These are phyloP conservation scores for Saccharomycopsis hybrid DNA, from an alignment of 1,139 yeast species.

Conservation along the genomic window DNA sequence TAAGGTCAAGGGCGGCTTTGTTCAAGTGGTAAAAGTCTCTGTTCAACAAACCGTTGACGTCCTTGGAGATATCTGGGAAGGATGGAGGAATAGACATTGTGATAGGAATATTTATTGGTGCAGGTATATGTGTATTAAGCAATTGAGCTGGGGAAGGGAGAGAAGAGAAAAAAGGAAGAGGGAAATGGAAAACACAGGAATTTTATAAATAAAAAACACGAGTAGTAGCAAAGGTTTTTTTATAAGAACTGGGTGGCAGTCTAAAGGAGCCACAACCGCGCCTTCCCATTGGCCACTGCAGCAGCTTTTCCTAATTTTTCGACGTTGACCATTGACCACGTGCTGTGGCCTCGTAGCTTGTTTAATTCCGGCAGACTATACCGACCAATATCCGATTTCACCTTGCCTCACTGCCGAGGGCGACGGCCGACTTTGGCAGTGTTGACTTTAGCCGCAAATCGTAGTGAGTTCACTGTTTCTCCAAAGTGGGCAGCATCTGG, in stretches of 20 bases:
- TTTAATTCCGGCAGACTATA: no score
- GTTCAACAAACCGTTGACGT: slow-evolving; percentile 81
- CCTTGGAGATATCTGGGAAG: slow-evolving; percentile 84
- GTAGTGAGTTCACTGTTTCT: slow-evolving; percentile 76
- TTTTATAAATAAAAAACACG: no score
- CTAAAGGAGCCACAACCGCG: no score
- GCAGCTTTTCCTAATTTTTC: no score
- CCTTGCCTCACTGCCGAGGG: no score
- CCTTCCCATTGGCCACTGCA: no score
- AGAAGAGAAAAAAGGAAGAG: neutral
- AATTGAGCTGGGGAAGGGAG: slow-evolving; percentile 14
- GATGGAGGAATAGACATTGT: slow-evolving; percentile 58
- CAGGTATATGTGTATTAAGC: slow-evolving; percentile 16
- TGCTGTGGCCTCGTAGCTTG: no score
- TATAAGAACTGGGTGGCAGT: no score
- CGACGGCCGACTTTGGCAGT: slow-evolving; percentile 41
- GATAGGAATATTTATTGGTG: slow-evolving; percentile 22
- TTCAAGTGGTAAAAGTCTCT: slow-evolving; percentile 91
- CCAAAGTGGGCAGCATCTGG: slow-evolving; percentile 55
- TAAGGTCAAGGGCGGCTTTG: slow-evolving; percentile 82
- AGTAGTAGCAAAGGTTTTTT: no score
- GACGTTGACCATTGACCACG: no score
- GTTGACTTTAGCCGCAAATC: slow-evolving; percentile 85
- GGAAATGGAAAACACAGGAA: neutral
- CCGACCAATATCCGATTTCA: no score